phyloP scores from a whole-genome alignment of 2,329 filamentous ascomycete genomes.

The Escovopsis weberi region DNA sequence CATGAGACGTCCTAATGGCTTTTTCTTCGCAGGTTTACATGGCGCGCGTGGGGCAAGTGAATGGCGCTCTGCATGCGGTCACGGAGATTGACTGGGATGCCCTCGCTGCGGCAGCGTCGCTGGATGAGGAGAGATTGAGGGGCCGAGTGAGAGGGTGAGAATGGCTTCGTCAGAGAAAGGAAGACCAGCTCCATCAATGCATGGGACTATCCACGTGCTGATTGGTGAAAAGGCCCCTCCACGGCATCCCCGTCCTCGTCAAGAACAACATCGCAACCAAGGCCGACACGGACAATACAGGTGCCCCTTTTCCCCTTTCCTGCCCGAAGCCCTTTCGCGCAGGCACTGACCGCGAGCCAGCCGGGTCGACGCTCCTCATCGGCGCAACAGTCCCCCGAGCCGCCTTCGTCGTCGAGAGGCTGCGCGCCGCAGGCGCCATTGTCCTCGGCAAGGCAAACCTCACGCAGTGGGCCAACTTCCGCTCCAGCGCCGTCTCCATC shows the following conservation, averaged over 20 bases:
- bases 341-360: conserved; percentile 2
- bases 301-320: conserved; percentile 2
- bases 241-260: conserved; percentile 49
- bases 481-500: conserved; percentile 36
- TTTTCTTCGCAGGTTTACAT: conserved; percentile 10
- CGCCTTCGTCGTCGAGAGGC: conserved; percentile 40
- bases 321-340: too few relatives aligned
- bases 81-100: conserved; percentile 23
- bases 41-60: conserved; percentile 13
- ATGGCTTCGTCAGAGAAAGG: too few relatives aligned
- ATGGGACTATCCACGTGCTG: neutral
- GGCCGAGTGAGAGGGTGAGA: conserved; percentile 13
- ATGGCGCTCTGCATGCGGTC: conserved; percentile 15
- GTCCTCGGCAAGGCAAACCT: conserved; percentile 51
- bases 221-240: conserved; percentile 26
- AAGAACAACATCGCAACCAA: conserved; percentile 51
- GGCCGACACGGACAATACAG: conserved; percentile 44
- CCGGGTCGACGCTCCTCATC: conserved; percentile 43
- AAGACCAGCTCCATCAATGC: too few relatives aligned
- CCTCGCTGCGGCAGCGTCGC: conserved; percentile 14
- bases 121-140: conserved; percentile 17
- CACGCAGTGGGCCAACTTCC: conserved; percentile 48
- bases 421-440: conserved; percentile 43
- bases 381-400: conserved; percentile 41
- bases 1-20: too few relatives aligned